phyloP scores from a whole-genome alignment of 2,329 filamentous ascomycete species.

The Diaporthe aspalathi region DNA sequence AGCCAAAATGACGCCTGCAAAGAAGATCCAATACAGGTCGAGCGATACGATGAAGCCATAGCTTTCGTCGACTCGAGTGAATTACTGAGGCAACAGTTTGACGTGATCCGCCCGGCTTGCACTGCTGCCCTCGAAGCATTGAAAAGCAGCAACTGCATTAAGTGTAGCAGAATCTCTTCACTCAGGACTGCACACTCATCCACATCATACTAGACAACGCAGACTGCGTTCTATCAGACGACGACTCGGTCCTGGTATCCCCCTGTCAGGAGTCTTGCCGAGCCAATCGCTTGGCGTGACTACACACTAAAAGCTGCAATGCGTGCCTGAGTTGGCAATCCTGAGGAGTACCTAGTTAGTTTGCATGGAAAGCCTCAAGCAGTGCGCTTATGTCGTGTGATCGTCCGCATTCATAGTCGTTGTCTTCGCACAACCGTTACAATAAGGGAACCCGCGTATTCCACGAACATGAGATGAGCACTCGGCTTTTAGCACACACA shows the following conservation, averaged over 20 bases:
- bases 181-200: background rate
- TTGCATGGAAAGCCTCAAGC: background rate
- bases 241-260: background rate
- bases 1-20: background rate
- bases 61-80: background rate
- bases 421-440: background rate
- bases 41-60: background rate
- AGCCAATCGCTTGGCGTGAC: conserved; percentile 7
- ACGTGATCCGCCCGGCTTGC: background rate
- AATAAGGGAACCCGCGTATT: background rate
- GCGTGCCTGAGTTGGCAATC: conserved; percentile 10
- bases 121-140: background rate
- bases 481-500: background rate
- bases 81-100: no score
- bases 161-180: background rate
- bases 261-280: conserved; percentile 8
- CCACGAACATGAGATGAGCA: background rate
- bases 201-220: background rate
- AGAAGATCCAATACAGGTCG: background rate
- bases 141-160: background rate
- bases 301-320: background rate
- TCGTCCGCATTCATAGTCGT: background rate
- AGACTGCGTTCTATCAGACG: background rate
- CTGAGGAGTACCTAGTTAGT: background rate
- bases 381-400: background rate